Conservation (phyloP, 805 yeast genomes). For the Cyberlindnera maclurae region DNA sequence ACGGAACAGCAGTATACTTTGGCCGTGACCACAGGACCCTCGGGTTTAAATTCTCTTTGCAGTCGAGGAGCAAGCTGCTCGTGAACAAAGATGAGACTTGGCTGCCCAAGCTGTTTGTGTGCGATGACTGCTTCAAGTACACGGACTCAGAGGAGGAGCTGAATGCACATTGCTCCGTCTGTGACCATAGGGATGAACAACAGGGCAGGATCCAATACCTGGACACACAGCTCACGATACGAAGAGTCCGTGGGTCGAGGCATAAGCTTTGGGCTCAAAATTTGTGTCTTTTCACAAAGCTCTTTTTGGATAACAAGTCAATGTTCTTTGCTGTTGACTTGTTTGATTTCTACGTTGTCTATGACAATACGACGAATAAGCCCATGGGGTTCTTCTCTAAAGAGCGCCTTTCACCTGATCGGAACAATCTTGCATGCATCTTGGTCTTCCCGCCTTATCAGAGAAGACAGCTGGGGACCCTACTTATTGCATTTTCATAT, state of each 20-base stretch:
- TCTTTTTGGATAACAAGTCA: conserved; percentile 85
- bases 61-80: conserved; percentile 7
- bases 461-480: conserved; percentile 65
- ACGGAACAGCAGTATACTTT: conserved; percentile 78
- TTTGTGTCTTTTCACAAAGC: conserved; percentile 75
- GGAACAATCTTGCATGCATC: conserved; percentile 86
- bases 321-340: conserved; percentile 73
- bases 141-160: conserved; percentile 41
- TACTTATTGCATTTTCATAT: conserved; percentile 79
- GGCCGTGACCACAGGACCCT: conserved; percentile 36
- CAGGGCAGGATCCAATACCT: conserved; percentile 71
- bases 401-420: conserved; percentile 69
- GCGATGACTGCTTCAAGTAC: conserved; percentile 83
- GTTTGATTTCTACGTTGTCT: conserved; percentile 73
- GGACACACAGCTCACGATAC: conserved; percentile 47
- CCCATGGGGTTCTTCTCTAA: conserved; percentile 93
- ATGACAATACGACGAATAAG: conserved; percentile 38
- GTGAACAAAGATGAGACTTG: conserved; percentile 30
- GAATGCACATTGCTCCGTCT: conserved; percentile 41
- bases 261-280: conserved; percentile 73
- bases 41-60: conserved; percentile 33
- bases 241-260: conserved; percentile 60
- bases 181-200: conserved; percentile 33
- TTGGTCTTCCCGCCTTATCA: conserved; percentile 91
- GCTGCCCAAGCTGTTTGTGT: conserved; percentile 60